Base-by-base conservation (phyloP, 2,329 filamentous ascomycete species). In the Alternaria postmessia region DNA sequence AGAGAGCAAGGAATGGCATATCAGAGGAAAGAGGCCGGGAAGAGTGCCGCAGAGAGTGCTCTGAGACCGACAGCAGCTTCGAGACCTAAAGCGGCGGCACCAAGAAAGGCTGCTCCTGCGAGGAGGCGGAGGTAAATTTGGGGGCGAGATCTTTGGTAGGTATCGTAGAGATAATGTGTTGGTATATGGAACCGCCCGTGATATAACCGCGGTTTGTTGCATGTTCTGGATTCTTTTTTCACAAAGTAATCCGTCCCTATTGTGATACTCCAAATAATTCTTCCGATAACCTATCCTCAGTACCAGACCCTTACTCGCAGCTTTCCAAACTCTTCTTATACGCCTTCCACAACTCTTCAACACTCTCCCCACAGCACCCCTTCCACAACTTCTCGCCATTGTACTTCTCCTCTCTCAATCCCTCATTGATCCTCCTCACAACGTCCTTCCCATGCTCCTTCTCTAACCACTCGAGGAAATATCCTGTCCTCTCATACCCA, bases 401-500 rank as follows among this genome's bases (percentile, higher is more conserved):
- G 78, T 95, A 91, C 79, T 81, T 82, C 41, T 81, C 81, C n/a
- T 80, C 80, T 61, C 88, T 83, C 75, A 96, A 78, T 65, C 84
- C 86, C 72, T 88, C 89, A 72, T 96, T 86, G 51, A 95, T 78
- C 57, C 82, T 84, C 57, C 86, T 76, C 5, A 85, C 82, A 46
- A 80, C 79, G 28, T 83, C 83, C n/a, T 66, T 65, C 1, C 83
- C 84, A 64, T 80, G 91, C 48, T 84, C 84, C 36, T 81, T 77
- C 80, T 97, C 94, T 47, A 98, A 80, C 81, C 92, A 97, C 55
- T 95, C 89, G 51, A 98, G 80, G 70, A 98, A 98, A 77, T 92
- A 98, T 1, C 89, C 95, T 7, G 94, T 98, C 67, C 91, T 87
- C 81, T 97, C 90, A 79, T 98, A 98, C 0, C 94, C 94, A 39